Conservation (phyloP, 2,329 filamentous ascomycete species). For the Verticillium isaacii region DNA sequence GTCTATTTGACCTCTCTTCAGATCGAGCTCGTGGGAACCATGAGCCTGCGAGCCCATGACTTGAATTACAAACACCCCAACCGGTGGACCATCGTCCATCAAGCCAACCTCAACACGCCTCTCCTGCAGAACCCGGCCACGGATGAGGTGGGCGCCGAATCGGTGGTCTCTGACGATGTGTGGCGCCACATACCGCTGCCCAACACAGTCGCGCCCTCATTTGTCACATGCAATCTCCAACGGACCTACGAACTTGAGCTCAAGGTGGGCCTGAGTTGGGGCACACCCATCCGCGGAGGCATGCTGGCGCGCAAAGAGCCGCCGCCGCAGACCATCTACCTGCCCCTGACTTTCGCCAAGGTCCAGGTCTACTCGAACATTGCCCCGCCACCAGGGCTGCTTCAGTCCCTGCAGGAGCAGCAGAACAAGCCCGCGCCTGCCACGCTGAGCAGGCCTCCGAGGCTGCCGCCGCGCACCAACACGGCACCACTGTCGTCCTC, state of each 20-base stretch:
- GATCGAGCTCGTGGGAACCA: slow-evolving; percentile 75
- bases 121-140: slow-evolving; percentile 53
- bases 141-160: slow-evolving; percentile 59
- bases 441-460: slow-evolving; percentile 21
- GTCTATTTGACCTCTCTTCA: slow-evolving; percentile 76
- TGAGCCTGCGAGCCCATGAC: slow-evolving; percentile 73
- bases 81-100: slow-evolving; percentile 71
- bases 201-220: slow-evolving; percentile 81
- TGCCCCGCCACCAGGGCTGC: slow-evolving; percentile 68
- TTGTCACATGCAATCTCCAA: slow-evolving; percentile 82
- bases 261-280: slow-evolving; percentile 72
- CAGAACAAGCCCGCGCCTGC: slow-evolving; percentile 30
- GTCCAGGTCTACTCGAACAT: slow-evolving; percentile 87
- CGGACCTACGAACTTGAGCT: slow-evolving; percentile 82
- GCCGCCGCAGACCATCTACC: slow-evolving; percentile 64
- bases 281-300: slow-evolving; percentile 39
- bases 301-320: slow-evolving; percentile 18
- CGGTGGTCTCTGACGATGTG: slow-evolving; percentile 61
- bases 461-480: slow-evolving; percentile 26
- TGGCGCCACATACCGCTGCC: slow-evolving; percentile 74
- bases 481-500: slow-evolving; percentile 20
- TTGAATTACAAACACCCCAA: slow-evolving; percentile 64
- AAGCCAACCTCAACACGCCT: slow-evolving; percentile 66
- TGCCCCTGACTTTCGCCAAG: slow-evolving; percentile 70
- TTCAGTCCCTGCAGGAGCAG: slow-evolving; percentile 50